Conservation (phyloP, 2,329 filamentous ascomycete species). For the Exophiala xenobiotica region DNA sequence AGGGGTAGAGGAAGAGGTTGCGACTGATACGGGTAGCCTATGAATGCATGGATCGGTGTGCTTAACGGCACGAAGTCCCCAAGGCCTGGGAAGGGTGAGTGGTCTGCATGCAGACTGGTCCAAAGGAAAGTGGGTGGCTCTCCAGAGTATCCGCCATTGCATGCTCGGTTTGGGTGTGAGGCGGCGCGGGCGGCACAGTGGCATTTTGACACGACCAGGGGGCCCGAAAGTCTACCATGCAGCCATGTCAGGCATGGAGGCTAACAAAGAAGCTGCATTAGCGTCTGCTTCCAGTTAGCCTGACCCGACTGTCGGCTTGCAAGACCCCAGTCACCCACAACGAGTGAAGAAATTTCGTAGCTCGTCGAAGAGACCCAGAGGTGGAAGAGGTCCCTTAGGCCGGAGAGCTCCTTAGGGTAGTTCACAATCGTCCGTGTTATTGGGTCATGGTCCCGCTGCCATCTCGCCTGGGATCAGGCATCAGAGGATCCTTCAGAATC, state of each 20-base stretch:
- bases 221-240: conserved; percentile 15
- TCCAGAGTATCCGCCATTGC: not conserved
- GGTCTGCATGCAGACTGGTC: not conserved
- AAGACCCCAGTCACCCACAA: conserved; percentile 5
- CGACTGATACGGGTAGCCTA: conserved; percentile 5
- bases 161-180: not conserved
- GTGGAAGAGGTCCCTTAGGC: not conserved
- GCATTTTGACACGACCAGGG: conserved; percentile 20
- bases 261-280: conserved; percentile 7
- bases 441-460: conserved; percentile 19
- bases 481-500: conserved; percentile 17
- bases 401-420: conserved; percentile 1
- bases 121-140: not conserved
- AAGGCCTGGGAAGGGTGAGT: conserved; percentile 12
- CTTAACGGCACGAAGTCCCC: conserved; percentile 8
- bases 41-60: not conserved
- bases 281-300: conserved; percentile 8
- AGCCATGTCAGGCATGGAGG: conserved; percentile 25
- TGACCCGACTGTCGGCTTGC: conserved; percentile 21
- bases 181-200: conserved; percentile 13
- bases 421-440: conserved; percentile 8
- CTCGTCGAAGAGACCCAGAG: not conserved
- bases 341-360: conserved; percentile 1
- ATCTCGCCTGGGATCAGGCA: conserved; percentile 25
- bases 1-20: conserved; percentile 10